Evolutionary conservation across 2,329 filamentous ascomycete genomes (phyloP).

Genomic region (Amphichorda felina): DNA sequence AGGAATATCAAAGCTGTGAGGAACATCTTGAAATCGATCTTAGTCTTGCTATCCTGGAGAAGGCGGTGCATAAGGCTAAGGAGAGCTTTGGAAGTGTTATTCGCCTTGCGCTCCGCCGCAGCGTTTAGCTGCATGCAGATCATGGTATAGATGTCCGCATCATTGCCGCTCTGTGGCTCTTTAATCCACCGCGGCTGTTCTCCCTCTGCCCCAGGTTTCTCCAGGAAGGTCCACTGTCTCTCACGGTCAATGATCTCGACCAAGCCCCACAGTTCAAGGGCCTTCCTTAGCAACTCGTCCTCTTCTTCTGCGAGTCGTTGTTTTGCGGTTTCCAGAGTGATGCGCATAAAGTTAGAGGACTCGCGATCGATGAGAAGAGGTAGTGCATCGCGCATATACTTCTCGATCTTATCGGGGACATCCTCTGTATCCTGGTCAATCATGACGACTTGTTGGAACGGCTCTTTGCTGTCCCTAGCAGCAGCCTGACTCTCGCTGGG

Average conservation of each 20-base stretch:
- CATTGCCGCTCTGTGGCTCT: conserved; percentile 32
- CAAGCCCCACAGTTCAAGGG: conserved; percentile 52
- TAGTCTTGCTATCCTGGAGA: conserved; percentile 48
- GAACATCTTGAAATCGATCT: conserved; percentile 48
- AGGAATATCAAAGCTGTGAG: conserved; percentile 50
- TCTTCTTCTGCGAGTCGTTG: conserved; percentile 31
- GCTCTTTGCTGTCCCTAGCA: conserved; percentile 19
- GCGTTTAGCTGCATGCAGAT: conserved; percentile 54
- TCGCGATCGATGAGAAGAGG: conserved; percentile 47
- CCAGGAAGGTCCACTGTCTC: conserved; percentile 45
- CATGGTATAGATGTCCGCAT: conserved; percentile 46
- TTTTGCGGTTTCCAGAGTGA: conserved; percentile 42
- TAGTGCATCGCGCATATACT: conserved; percentile 47
- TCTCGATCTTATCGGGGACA: conserved; percentile 44
- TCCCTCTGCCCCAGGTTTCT: conserved; percentile 29
- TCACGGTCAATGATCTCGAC: conserved; percentile 56
- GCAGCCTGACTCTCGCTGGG: conserved; percentile 22
- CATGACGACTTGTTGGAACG: conserved; percentile 33
- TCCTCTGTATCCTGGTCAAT: conserved; percentile 51
- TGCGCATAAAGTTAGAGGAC: conserved; percentile 46
- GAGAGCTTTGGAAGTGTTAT: conserved; percentile 43
- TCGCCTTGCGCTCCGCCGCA: conserved; percentile 51
- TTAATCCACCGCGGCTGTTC: conserved; percentile 33
- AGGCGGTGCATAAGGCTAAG: conserved; percentile 49
- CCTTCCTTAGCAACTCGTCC: conserved; percentile 44